Evolutionary conservation across 108 stramenopile genomes (phyloP), one percentile per base, ranked within the genome.

Genomic region (Nitzschia palea): DNA sequence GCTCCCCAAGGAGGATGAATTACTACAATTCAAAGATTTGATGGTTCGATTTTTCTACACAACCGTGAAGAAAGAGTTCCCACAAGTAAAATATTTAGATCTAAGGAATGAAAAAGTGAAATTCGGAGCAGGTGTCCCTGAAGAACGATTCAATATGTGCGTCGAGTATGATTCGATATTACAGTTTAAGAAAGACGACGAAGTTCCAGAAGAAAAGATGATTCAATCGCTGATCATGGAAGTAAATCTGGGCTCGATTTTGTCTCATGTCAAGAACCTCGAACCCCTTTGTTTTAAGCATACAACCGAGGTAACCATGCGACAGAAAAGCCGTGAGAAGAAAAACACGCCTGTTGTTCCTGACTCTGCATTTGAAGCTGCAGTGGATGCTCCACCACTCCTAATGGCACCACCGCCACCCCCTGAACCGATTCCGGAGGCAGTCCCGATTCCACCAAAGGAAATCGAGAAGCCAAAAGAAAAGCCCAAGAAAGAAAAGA

Each of bases 31-130:
- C 37, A 54, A 66, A 36, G 65, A 66, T 37, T 36, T 66, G 2
- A 54, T 66, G 65, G 35, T 66, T 54, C 65, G 65, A 20, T 66
- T 9, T 36, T 66, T 66, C 25, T 66, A 66, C 36, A 66, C 65
- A 14, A 8, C 26, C 14, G 34, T 66, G 15, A 52, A 54, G 34
- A 52, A 54, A 8, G 51, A 53, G 17, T 66, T 54, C 33, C 65
- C 65, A 4, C 29, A 66, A 1, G n/a, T 66, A 15, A 52, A 54
- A 35, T 18, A 54, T 40, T 40, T 66, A 3, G 25, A 52, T 23
- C 35, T 66, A 2, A 66, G 5, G 12, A 27, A 66, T 37, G 26
- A 54, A 25, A 6, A 52, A 15, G 40, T 36, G 12, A 42, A 44
- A 29, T 66, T 53, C 25, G 52, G 42, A 2, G 52, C 51, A 25